Evolutionary conservation across 768 basidiomycete species (phyloP).

Genomic region (Suillus clintonianus): DNA sequence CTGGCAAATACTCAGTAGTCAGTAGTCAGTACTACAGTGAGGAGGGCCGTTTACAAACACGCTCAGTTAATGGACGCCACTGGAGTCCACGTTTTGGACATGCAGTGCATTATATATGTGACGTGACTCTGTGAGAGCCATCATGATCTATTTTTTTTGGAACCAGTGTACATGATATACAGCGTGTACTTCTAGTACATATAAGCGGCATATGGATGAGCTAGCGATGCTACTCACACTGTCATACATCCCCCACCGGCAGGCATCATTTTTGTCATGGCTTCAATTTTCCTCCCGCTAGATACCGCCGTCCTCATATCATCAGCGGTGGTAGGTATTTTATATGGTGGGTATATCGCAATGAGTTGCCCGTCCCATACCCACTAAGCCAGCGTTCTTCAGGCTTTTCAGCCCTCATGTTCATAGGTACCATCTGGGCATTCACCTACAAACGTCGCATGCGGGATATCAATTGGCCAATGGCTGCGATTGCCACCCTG

Average conservation of each 20-base stretch:
- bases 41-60: too few species aligned
- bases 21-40: too few species aligned
- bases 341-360: slow-evolving; percentile 12
- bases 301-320: slow-evolving; percentile 16
- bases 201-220: too few species aligned
- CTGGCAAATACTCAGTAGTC: too few species aligned
- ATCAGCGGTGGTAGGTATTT: slow-evolving; percentile 15
- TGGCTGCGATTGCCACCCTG: slow-evolving; percentile 23
- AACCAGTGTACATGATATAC: too few species aligned
- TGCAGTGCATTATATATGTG: too few species aligned
- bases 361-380: not conserved
- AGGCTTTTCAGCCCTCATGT: slow-evolving; percentile 40
- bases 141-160: too few species aligned
- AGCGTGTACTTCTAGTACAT: too few species aligned
- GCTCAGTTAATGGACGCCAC: too few species aligned
- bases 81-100: too few species aligned
- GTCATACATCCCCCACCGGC: not conserved
- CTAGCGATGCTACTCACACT: not conserved
- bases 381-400: not conserved
- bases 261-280: not conserved
- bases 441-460: slow-evolving; percentile 11
- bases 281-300: not conserved
- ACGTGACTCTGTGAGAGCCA: too few species aligned
- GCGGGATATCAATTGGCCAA: slow-evolving; percentile 15
- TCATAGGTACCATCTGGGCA: slow-evolving; percentile 28